Evolutionary conservation across 495 filamentous ascomycete genomes (phyloP), one percentile per base, ranked within the genome.

Genomic region (Podospora tetraspora): DNA sequence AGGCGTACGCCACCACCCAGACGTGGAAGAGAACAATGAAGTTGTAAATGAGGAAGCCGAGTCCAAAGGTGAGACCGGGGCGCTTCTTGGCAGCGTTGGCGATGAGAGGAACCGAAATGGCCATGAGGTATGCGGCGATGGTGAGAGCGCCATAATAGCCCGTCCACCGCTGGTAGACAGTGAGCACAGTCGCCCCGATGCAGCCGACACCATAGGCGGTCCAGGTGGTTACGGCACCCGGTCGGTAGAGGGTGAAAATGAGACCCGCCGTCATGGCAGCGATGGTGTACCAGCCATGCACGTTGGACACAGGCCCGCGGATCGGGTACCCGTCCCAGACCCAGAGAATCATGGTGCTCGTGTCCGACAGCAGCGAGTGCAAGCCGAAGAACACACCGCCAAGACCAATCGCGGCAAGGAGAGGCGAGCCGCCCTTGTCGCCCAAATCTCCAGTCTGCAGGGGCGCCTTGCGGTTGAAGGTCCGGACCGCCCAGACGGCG

Each of bases 271-370:
- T 91, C 95, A 98, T 99, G 67, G 87, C 87, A 62, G 89, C 85
- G 65, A 97, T 88, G 3, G 92, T 96, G 69, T 87, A 86, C 64
- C 91, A 91, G 62, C 92, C 96, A 74, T 99, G 93, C 23, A 93
- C 91, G 61, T 87, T 93, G 63, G 94, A 89, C 59, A 97, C 86
- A 4, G 96, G 96, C 4, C 96, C 96, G 60, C 91, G 86, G 62
- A 97, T 86, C 56, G 96, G 96, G 73, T 91, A 98, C 21, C 96
- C 96, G 69, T 97, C 93, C 96, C 96, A 99, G n/a, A 91, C 92
- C 96, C 96, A 99, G 25, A 92, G 84, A 68, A 98, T 97, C 93
- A 98, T 98, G 32, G 96, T 99, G 80, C 95, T 97, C 0, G 94
- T 97, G 75, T 99, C 96, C 0, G 95, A 96, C 27, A 99, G 84